Evolutionary conservation across 371 early-diverging fungal species (phyloP), one percentile per base, ranked within the genome.

Genomic region (Mortierella sp.): DNA sequence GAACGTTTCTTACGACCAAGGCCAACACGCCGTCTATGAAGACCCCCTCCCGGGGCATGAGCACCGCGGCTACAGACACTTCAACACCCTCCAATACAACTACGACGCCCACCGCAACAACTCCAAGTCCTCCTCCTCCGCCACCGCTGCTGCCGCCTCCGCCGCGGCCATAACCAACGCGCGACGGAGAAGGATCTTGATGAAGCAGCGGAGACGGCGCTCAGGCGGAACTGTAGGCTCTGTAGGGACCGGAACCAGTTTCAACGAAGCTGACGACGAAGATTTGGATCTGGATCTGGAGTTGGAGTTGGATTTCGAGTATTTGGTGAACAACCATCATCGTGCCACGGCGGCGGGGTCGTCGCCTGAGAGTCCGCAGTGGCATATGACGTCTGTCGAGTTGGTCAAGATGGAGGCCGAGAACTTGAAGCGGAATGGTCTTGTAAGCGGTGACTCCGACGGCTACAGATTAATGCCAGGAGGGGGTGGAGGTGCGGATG

Each of bases 341-440:
- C 21, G 24, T 8, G 38, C 24, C 32, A 29, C 7, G 12, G 29
- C 32, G 6, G 21, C 65, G 3, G 38, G 16, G 32, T 16, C 43
- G 8, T 73, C 43, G 16, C 80, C 75, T 6, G 32, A 70, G 18
- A 82, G 75, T 46, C 75, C 78, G 18, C 72, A 78, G 35, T 82
- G 83, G 79, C 83, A 78, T 72, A 24, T 82, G 55, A 82, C 78
- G 1, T 78, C 70, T 24, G 27, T 44, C 10, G 83, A 82, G 68
- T 41, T 75, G 46, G 78, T 55, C 16, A 51, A 49, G 32, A 55
- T 83, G 77, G 83, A 79, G 44, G 65, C 60, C 11, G 58, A 83
- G 27, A 65, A 65, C 38, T 24, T 32, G 38, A 32, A 38, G 38
- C 35, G 65, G 56, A 27, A 14, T 24, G n/a, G 24, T n/a, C 24